Evolutionary conservation across 1,284 basidiomycete species (phyloP).

Genomic region (Ceratobasidium sp.): DNA sequence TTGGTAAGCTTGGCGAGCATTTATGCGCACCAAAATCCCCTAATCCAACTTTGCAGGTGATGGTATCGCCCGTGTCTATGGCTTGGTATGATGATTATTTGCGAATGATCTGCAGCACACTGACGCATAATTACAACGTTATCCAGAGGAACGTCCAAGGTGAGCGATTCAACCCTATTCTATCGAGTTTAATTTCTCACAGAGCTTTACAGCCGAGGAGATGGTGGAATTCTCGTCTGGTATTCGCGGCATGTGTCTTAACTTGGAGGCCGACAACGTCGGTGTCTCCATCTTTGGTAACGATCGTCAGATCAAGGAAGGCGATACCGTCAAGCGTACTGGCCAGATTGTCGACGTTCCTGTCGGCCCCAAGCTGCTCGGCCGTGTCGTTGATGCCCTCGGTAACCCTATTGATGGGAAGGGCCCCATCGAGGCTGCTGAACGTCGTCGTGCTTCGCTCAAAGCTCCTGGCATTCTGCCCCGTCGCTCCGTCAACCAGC

Average conservation of each 20-base stretch:
- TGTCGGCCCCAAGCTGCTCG: constrained; percentile 93
- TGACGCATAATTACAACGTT: constrained; percentile 49
- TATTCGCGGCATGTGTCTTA: constrained; percentile 98
- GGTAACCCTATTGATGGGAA: constrained; percentile 99
- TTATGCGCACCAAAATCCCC: constrained; percentile 31
- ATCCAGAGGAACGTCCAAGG: constrained; percentile 87
- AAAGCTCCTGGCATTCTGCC: constrained; percentile 99
- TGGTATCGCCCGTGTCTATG: constrained; percentile 99
- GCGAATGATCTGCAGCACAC: constrained; percentile 50
- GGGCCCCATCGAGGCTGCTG: constrained; percentile 91
- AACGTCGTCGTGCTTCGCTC: constrained; percentile 95
- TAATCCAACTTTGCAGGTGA: constrained; percentile 89
- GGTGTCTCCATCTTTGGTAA: constrained; percentile 99
- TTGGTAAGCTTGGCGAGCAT: constrained; percentile 20
- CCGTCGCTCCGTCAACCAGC: constrained; percentile 99
- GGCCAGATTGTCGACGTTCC: constrained; percentile 99
- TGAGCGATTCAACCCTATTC: constrained; percentile 50
- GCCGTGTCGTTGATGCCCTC: constrained; percentile 98
- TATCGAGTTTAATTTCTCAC: constrained; percentile 20
- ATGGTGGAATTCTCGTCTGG: constrained; percentile 99
- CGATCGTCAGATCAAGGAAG: constrained; percentile 99
- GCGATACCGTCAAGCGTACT: constrained; percentile 99
- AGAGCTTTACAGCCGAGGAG: constrained; percentile 81
- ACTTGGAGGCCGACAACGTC: constrained; percentile 99
- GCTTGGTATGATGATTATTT: constrained; percentile 52